Conservation (phyloP, 2,329 filamentous ascomycete species). For the Ceratocystiopsis brevicomis region DNA sequence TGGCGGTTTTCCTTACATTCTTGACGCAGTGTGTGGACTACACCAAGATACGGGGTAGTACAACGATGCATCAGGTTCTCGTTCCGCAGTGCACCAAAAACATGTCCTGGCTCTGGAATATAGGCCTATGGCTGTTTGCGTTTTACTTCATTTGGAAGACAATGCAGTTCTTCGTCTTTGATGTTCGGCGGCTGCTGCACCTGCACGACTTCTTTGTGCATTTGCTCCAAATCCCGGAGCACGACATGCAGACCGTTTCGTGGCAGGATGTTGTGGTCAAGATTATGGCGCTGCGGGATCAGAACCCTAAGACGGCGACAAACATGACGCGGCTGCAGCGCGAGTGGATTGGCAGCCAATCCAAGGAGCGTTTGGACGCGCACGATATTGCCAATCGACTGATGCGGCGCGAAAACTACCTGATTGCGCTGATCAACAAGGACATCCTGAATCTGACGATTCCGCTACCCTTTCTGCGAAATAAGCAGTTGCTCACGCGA, state of each 20-base stretch:
- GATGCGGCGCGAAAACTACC: slow-evolving; percentile 92
- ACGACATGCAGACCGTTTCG: slow-evolving; percentile 83
- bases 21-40: slow-evolving; percentile 78
- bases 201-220: slow-evolving; percentile 76
- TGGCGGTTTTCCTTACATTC: slow-evolving; percentile 67
- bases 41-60: slow-evolving; percentile 47
- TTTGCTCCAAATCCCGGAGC: slow-evolving; percentile 59
- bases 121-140: slow-evolving; percentile 66
- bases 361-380: slow-evolving; percentile 84
- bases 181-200: slow-evolving; percentile 52
- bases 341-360: slow-evolving; percentile 57
- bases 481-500: slow-evolving; percentile 67
- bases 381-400: slow-evolving; percentile 93
- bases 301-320: slow-evolving; percentile 61
- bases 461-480: slow-evolving; percentile 64
- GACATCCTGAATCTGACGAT: slow-evolving; percentile 77
- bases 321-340: slow-evolving; percentile 33
- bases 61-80: slow-evolving; percentile 31
- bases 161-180: slow-evolving; percentile 48
- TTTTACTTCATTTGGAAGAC: slow-evolving; percentile 73
- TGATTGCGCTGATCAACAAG: slow-evolving; percentile 95
- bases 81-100: slow-evolving; percentile 56
- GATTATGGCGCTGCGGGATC: slow-evolving; percentile 65
- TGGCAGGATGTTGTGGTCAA: slow-evolving; percentile 83
- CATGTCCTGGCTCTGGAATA: slow-evolving; percentile 59